Evolutionary conservation across 1,284 basidiomycete species (phyloP).

Genomic region (Pisolithus thermaeus): DNA sequence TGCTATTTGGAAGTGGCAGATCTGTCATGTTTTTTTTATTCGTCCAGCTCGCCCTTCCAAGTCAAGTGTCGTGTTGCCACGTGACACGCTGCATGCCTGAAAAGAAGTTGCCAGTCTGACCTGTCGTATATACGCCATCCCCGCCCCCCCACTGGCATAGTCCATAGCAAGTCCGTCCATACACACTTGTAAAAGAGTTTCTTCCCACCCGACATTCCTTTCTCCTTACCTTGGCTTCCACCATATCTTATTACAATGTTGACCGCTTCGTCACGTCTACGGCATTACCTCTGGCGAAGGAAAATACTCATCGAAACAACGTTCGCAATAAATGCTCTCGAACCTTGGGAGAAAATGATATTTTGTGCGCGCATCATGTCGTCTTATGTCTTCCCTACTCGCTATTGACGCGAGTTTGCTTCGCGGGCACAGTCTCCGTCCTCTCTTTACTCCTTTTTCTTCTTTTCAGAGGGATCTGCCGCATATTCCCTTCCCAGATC

Average conservation of each 20-base stretch:
- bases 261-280: constrained; percentile 18
- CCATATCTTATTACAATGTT: constrained; percentile 4
- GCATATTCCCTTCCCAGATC: constrained; percentile 24
- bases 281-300: constrained; percentile 40
- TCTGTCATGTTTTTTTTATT: too few species aligned
- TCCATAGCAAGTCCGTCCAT: too few species aligned
- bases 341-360: constrained; percentile 57
- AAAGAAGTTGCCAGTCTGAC: too few species aligned
- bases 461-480: constrained; percentile 23
- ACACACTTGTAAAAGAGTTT: too few species aligned
- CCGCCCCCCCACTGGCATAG: too few species aligned
- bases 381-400: background rate
- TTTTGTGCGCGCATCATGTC: constrained; percentile 36
- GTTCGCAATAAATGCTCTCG: constrained; percentile 46
- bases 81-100: too few species aligned
- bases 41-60: too few species aligned
- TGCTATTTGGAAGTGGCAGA: too few species aligned
- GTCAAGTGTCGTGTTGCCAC: too few species aligned
- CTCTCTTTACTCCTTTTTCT: constrained; percentile 24
- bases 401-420: background rate
- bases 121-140: too few species aligned
- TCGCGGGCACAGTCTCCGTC: constrained; percentile 17
- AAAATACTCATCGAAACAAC: constrained; percentile 48
- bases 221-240: background rate
- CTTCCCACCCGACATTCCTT: background rate